phyloP scores from a whole-genome alignment of 176 grass and related monocot genomes.

The Poa pratensis region DNA sequence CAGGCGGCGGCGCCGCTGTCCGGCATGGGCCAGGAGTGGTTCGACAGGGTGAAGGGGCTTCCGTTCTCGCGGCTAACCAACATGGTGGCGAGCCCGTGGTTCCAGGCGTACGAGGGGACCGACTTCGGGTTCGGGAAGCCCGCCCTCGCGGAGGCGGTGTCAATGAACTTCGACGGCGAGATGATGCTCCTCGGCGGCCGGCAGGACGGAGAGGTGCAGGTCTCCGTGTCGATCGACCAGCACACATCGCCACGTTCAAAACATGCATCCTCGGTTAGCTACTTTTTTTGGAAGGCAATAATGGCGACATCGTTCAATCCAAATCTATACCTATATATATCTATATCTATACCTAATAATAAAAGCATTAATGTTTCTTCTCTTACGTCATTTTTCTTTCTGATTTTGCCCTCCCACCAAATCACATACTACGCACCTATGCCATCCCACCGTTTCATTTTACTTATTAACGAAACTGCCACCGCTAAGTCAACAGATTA shows the following conservation, averaged over 20 bases:
- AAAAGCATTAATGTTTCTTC: no score
- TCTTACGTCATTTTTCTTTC: no score
- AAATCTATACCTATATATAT: no score
- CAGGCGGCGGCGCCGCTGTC: constrained; percentile 41
- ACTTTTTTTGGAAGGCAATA: no score
- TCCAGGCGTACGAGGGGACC: constrained; percentile 43
- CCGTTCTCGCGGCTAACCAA: constrained; percentile 28
- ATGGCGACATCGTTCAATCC: no score
- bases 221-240: constrained; percentile 47
- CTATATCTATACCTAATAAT: no score
- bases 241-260: constrained; percentile 47
- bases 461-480: no score
- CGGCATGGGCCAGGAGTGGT: no score
- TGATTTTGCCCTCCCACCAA: no score
- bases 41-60: neutral
- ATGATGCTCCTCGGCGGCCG: constrained; percentile 44
- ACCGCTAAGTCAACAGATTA: no score
- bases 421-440: no score
- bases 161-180: constrained; percentile 60
- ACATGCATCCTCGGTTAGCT: constrained; percentile 12
- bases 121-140: constrained; percentile 63
- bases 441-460: no score
- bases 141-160: constrained; percentile 52
- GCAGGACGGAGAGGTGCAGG: constrained; percentile 42
- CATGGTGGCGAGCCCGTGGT: constrained; percentile 51